phyloP scores from a whole-genome alignment of 1,284 basidiomycete species.

The Ganoderma meredithae region DNA sequence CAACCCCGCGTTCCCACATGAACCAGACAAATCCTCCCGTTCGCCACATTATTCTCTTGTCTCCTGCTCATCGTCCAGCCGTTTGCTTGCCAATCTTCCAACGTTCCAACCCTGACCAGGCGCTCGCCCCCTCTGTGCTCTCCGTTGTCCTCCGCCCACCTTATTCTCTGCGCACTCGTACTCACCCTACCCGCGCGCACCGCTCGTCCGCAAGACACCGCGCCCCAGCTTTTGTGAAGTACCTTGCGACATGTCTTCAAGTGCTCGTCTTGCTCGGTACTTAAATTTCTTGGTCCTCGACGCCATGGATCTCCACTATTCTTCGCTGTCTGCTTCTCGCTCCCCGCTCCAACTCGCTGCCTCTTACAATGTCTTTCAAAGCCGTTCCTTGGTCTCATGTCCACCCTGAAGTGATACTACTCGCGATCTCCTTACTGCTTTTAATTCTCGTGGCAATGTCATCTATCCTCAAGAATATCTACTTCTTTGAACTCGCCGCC shows the following conservation, averaged over 20 bases:
- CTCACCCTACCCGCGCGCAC: not conserved
- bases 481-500: constrained; percentile 56
- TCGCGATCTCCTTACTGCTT: constrained; percentile 59
- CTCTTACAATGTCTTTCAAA: not conserved
- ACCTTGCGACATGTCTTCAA: constrained; percentile 8
- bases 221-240: not conserved
- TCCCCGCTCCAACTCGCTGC: not conserved
- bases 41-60: not conserved
- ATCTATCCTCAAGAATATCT: constrained; percentile 63
- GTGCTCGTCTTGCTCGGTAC: not conserved
- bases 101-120: not conserved
- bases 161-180: not conserved
- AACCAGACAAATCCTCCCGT: constrained; percentile 11
- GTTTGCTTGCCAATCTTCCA: not conserved
- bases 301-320: constrained; percentile 5
- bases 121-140: not conserved
- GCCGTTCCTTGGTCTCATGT: constrained; percentile 23
- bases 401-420: constrained; percentile 46
- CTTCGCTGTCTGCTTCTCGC: not conserved
- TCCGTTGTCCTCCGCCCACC: not conserved
- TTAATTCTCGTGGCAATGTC: constrained; percentile 65
- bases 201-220: not conserved
- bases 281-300: constrained; percentile 1
- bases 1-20: constrained; percentile 19
- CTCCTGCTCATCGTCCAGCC: not conserved